Percentiles rank a stretch among this genome's conserved stretches.
Evolutionary conservation across 2,329 filamentous ascomycete genomes (phyloP).

Genomic region (Neospermospora avenae): DNA sequence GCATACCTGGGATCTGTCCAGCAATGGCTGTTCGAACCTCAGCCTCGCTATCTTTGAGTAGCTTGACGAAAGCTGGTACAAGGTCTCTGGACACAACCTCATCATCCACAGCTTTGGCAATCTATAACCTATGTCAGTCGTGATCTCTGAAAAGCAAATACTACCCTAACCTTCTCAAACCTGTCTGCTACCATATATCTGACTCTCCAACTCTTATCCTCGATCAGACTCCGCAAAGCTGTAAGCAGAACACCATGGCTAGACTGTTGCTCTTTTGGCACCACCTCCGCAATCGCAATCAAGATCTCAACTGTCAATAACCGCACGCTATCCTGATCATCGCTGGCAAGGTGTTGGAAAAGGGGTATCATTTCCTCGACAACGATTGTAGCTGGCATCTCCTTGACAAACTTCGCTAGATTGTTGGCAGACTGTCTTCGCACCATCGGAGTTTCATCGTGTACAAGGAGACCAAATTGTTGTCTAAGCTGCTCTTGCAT

Average conservation of each 20-base stretch:
- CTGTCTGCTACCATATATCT: constrained; percentile 98
- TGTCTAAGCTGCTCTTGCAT: constrained; percentile 88
- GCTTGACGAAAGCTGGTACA: constrained; percentile 94
- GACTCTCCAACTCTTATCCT: constrained; percentile 99
- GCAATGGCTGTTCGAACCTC: constrained; percentile 96
- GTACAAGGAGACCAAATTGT: constrained; percentile 88
- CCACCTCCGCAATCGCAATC: constrained; percentile 93
- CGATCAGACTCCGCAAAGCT: constrained; percentile 87
- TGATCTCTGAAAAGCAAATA: background rate
- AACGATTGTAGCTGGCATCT: constrained; percentile 87
- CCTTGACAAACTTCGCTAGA: constrained; percentile 94
- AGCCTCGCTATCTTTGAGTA: constrained; percentile 95
- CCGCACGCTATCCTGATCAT: constrained; percentile 97
- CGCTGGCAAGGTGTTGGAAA: constrained; percentile 93
- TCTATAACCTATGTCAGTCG: constrained; percentile 49
- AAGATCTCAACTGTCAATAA: constrained; percentile 94
- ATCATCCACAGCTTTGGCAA: constrained; percentile 96
- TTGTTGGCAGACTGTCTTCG: constrained; percentile 95
- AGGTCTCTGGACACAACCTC: constrained; percentile 93
- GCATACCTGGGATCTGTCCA: constrained; percentile 82
- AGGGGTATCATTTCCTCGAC: constrained; percentile 99
- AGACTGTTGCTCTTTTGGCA: constrained; percentile 96
- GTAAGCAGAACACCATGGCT: constrained; percentile 92
- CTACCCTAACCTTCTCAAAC: constrained; percentile 78
- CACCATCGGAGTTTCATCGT: constrained; percentile 99